Conservation (phyloP, 345 rosid species). For the Lumnitzera littorea region DNA sequence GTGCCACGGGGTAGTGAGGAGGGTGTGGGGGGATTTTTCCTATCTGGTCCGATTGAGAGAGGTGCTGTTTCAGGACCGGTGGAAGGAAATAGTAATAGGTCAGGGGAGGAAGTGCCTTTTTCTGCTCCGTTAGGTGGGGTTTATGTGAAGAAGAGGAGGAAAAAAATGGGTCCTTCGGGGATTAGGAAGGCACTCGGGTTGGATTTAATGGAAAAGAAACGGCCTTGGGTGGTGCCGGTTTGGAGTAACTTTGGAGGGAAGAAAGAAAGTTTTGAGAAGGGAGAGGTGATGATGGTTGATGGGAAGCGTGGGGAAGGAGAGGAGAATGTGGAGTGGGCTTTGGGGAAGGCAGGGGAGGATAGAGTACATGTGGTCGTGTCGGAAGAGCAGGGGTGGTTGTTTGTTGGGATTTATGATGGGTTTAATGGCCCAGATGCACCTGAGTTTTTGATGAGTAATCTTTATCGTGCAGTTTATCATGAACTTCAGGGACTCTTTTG, state of each 20-base stretch:
- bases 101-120: conserved; percentile 54
- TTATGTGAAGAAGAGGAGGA: conserved; percentile 45
- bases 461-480: conserved; percentile 79
- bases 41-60: conserved; percentile 93
- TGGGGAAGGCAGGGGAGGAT: conserved; percentile 97
- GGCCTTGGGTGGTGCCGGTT: conserved; percentile 95
- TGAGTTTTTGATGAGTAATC: conserved; percentile 95
- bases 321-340: conserved; percentile 86
- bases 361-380: conserved; percentile 93
- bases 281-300: conserved; percentile 13
- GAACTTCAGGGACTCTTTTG: conserved; percentile 89
- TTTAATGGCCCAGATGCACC: conserved; percentile 98
- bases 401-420: conserved; percentile 94
- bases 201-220: conserved; percentile 69
- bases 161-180: conserved; percentile 49
- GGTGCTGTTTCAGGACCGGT: conserved; percentile 82
- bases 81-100: conserved; percentile 36
- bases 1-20: conserved; percentile 64
- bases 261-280: conserved; percentile 33
- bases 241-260: conserved; percentile 50
- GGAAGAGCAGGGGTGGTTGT: conserved; percentile 97
- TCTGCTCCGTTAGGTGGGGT: conserved; percentile 84
- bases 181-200: conserved; percentile 46
- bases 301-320: conserved; percentile 14
- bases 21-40: conserved; percentile 53